Percentiles rank a stretch among this genome's conserved stretches.
phyloP scores from a whole-genome alignment of 805 yeast genomes.

The Ogataea methylovora region DNA sequence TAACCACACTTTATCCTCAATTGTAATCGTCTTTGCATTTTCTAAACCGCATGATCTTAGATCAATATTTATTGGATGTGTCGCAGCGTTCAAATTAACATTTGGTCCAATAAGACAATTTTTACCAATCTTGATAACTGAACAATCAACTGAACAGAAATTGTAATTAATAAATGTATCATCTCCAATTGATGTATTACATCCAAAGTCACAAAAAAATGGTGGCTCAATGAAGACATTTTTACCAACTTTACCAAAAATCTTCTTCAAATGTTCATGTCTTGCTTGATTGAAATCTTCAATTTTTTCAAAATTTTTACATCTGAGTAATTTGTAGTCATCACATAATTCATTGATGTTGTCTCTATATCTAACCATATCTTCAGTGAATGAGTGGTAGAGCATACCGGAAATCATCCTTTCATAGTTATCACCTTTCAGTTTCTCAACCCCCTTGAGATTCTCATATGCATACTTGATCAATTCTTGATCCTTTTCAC shows the following conservation, averaged over 20 bases:
- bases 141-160: slow-evolving; percentile 47
- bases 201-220: slow-evolving; percentile 59
- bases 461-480: slow-evolving; percentile 14
- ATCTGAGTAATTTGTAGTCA: slow-evolving; percentile 27
- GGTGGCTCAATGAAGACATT: slow-evolving; percentile 48
- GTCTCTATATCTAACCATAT: slow-evolving; percentile 22
- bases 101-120: slow-evolving; percentile 58
- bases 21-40: slow-evolving; percentile 45
- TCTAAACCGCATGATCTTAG: slow-evolving; percentile 40
- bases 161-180: slow-evolving; percentile 56
- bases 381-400: slow-evolving; percentile 24
- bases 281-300: slow-evolving; percentile 30
- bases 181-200: slow-evolving; percentile 50
- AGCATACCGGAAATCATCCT: slow-evolving; percentile 47
- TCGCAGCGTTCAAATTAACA: slow-evolving; percentile 50
- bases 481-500: slow-evolving; percentile 7
- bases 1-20: slow-evolving; percentile 65
- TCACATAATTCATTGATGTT: slow-evolving; percentile 27
- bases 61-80: slow-evolving; percentile 51
- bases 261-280: slow-evolving; percentile 22
- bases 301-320: slow-evolving; percentile 8
- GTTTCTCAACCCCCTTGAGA: slow-evolving; percentile 7
- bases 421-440: slow-evolving; percentile 35
- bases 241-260: slow-evolving; percentile 43
- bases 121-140: slow-evolving; percentile 54